Evolutionary conservation across 805 yeast genomes (phyloP).

Genomic region (Middelhovenomyces tepae): DNA sequence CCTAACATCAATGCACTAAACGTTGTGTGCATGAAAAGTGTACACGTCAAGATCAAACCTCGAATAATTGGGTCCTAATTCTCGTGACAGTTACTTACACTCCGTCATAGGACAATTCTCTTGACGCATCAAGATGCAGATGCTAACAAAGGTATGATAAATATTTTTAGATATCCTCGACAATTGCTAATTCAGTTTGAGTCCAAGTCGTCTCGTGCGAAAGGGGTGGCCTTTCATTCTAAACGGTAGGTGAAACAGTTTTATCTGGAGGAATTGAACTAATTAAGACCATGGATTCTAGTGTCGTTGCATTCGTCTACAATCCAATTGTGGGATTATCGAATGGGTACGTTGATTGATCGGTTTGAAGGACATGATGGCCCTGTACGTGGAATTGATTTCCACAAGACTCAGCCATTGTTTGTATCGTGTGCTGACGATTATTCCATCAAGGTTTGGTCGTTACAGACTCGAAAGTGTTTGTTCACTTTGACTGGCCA

Average conservation of each 20-base stretch:
- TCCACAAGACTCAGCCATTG: slow-evolving; percentile 97
- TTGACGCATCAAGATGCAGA: slow-evolving; percentile 54
- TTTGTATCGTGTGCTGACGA: slow-evolving; percentile 98
- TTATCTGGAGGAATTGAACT: neutral
- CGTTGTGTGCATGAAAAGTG: neutral
- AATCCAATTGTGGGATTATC: slow-evolving; percentile 98
- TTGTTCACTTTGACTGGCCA: slow-evolving; percentile 88
- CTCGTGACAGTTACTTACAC: neutral
- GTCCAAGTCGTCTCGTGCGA: slow-evolving; percentile 95
- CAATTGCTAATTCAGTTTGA: slow-evolving; percentile 51
- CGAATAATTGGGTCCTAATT: neutral
- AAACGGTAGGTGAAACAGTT: slow-evolving; percentile 37
- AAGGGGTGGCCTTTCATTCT: slow-evolving; percentile 96
- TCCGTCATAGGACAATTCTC: neutral
- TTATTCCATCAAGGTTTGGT: slow-evolving; percentile 92
- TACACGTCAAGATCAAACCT: neutral
- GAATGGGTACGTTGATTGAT: slow-evolving; percentile 97
- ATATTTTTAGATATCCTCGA: neutral
- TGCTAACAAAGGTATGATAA: slow-evolving; percentile 56
- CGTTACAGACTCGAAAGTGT: slow-evolving; percentile 82
- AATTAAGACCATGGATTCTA: slow-evolving; percentile 79
- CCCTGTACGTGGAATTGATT: slow-evolving; percentile 89
- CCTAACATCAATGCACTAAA: neutral
- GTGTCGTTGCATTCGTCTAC: slow-evolving; percentile 95
- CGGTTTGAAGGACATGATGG: slow-evolving; percentile 98